Percentiles rank a stretch among this genome's conserved stretches.
Evolutionary conservation across 2,329 filamentous ascomycete genomes (phyloP).

Genomic region (Mollisia scopiformis): DNA sequence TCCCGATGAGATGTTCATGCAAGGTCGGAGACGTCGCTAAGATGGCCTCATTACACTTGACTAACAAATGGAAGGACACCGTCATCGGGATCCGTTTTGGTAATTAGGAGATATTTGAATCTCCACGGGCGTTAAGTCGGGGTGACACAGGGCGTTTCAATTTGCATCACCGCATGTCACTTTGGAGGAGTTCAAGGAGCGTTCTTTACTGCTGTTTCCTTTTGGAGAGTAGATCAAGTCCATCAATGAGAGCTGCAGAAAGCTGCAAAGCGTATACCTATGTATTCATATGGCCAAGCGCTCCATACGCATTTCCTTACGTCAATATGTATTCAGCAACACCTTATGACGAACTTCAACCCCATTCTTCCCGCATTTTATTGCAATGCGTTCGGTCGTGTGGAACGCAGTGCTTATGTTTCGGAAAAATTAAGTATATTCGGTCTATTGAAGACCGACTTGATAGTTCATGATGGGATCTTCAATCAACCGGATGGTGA

Average conservation of each 20-base stretch:
- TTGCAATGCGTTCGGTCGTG: conserved; percentile 4
- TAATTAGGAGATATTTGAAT: neutral
- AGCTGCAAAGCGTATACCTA: neutral
- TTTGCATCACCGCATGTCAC: neutral
- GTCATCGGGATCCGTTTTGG: neutral
- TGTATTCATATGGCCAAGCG: neutral
- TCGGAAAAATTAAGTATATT: conserved; percentile 23
- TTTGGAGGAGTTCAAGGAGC: neutral
- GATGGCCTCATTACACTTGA: neutral
- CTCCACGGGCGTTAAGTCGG: neutral
- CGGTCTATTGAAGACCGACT: conserved; percentile 21
- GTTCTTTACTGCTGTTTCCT: neutral
- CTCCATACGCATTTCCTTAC: neutral
- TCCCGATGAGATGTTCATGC: conserved; percentile 20
- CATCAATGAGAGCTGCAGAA: neutral
- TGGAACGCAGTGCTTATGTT: neutral
- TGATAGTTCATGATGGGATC: conserved; percentile 7
- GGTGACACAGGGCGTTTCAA: neutral
- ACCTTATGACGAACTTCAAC: neutral
- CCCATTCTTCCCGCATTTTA: neutral
- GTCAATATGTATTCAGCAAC: neutral
- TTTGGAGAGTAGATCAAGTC: neutral
- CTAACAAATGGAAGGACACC: conserved; percentile 1
- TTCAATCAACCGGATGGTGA: conserved; percentile 6
- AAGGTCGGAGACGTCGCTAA: conserved; percentile 21